phyloP scores from a whole-genome alignment of 202 grass and related monocot genomes.

The Musa balbisiana region DNA sequence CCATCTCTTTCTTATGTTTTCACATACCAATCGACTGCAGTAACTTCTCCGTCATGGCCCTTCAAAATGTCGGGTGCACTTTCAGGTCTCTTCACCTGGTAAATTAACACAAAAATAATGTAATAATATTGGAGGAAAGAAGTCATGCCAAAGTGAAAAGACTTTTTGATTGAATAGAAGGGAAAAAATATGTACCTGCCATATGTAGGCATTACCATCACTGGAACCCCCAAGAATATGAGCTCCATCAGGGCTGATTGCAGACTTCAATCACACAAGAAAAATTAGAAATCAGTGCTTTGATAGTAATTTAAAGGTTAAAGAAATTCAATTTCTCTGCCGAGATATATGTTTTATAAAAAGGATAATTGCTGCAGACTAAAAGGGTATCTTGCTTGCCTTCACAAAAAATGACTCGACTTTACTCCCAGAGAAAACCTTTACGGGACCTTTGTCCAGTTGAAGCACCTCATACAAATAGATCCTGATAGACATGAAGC shows the following conservation, averaged over 20 bases:
- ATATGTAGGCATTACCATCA: conserved; percentile 75
- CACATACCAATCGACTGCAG: conserved; percentile 76
- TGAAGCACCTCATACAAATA: conserved; percentile 86
- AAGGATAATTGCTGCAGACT: neutral
- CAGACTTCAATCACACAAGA: conserved; percentile 39
- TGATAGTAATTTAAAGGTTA: neutral
- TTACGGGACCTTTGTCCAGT: conserved; percentile 65
- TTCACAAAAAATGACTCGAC: conserved; percentile 97
- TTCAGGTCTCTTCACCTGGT: conserved; percentile 66
- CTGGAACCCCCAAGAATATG: conserved; percentile 86
- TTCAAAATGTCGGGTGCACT: conserved; percentile 39
- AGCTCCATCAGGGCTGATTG: conserved; percentile 75
- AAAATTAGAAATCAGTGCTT: neutral
- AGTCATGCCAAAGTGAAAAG: neutral
- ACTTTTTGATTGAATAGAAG: neutral
- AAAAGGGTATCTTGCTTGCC: conserved; percentile 28
- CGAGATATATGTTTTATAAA: neutral
- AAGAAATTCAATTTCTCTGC: neutral
- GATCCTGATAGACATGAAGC: conserved; percentile 42
- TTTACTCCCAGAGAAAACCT: conserved; percentile 72
- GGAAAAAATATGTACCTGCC: conserved; percentile 51
- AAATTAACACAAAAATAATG: conserved; percentile 17
- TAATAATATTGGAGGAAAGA: neutral
- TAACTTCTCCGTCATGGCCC: conserved; percentile 81
- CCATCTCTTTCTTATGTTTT: neutral